phyloP scores from a whole-genome alignment of 2,329 filamentous ascomycete genomes.

The Hymenotorrendiella dingleyae region DNA sequence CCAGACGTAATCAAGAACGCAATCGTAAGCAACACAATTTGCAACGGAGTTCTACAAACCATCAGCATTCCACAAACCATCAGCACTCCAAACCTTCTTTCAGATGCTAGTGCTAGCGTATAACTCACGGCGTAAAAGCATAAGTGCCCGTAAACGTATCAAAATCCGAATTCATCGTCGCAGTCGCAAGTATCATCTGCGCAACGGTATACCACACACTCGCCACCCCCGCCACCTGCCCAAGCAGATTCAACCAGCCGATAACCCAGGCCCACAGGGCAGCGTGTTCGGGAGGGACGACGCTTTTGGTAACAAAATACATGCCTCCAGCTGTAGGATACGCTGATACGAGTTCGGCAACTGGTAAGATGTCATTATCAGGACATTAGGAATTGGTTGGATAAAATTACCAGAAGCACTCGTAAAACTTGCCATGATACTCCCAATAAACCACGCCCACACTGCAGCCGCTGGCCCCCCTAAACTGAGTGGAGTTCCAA shows the following conservation, averaged over 20 bases:
- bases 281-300: slow-evolving; percentile 54
- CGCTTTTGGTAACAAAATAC: slow-evolving; percentile 63
- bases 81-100: too few relatives aligned
- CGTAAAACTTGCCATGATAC: slow-evolving; percentile 58
- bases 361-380: slow-evolving; percentile 32
- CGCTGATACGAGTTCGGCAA: slow-evolving; percentile 60
- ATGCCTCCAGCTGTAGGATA: slow-evolving; percentile 63
- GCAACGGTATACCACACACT: slow-evolving; percentile 57
- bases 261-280: slow-evolving; percentile 60
- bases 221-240: slow-evolving; percentile 57
- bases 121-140: slow-evolving; percentile 53
- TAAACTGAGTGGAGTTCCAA: slow-evolving; percentile 49
- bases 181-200: slow-evolving; percentile 57
- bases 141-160: slow-evolving; percentile 39
- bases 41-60: slow-evolving; percentile 43
- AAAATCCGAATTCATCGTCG: slow-evolving; percentile 53
- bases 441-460: slow-evolving; percentile 61
- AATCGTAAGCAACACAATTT: slow-evolving; percentile 54
- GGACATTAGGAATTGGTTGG: not conserved
- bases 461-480: slow-evolving; percentile 59
- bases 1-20: slow-evolving; percentile 47
- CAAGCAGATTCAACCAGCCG: slow-evolving; percentile 62
- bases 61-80: too few relatives aligned
- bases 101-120: too few relatives aligned
- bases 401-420: slow-evolving; percentile 45